A percentile compares a stretch with the other conserved stretches of the same genome.
phyloP scores from a whole-genome alignment of 805 yeast species.

The Starmerella etchellsii region DNA sequence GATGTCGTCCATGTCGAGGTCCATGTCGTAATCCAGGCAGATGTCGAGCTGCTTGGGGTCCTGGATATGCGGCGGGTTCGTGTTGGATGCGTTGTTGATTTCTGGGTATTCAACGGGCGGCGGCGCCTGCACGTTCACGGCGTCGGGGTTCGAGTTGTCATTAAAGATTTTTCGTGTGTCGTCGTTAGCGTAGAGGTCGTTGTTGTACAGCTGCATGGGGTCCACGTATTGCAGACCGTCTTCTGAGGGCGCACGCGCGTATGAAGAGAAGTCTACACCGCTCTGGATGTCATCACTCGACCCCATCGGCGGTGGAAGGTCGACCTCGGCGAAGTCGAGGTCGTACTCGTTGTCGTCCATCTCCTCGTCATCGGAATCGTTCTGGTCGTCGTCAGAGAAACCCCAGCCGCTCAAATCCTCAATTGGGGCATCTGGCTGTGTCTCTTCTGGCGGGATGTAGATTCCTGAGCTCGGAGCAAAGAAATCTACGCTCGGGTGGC shows the following conservation, averaged over 20 bases:
- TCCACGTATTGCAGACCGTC: background rate
- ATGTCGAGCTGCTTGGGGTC: slow-evolving; percentile 1
- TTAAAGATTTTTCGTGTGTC: background rate
- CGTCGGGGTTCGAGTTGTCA: background rate
- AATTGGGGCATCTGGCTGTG: slow-evolving; percentile 2
- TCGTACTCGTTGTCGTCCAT: slow-evolving; percentile 18
- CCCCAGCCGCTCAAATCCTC: slow-evolving; percentile 18
- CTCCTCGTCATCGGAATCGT: slow-evolving; percentile 21
- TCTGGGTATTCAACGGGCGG: background rate
- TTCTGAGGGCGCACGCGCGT: background rate
- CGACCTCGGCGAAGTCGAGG: slow-evolving; percentile 16
- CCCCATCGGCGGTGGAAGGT: slow-evolving; percentile 1
- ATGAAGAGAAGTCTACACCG: too few species aligned
- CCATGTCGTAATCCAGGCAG: slow-evolving; percentile 2
- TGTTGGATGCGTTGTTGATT: background rate
- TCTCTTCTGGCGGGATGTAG: slow-evolving; percentile 19
- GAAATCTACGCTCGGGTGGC: slow-evolving; percentile 13
- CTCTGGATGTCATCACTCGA: too few species aligned
- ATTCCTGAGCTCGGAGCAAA: slow-evolving; percentile 12
- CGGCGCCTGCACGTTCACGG: background rate
- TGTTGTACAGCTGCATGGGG: background rate
- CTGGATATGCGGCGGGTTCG: background rate
- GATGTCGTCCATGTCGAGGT: slow-evolving; percentile 6
- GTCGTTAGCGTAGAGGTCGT: background rate
- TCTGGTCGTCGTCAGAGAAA: slow-evolving; percentile 18